Base-by-base conservation (phyloP, 2,329 filamentous ascomycete genomes). In the Cladobotryum protrusum region DNA sequence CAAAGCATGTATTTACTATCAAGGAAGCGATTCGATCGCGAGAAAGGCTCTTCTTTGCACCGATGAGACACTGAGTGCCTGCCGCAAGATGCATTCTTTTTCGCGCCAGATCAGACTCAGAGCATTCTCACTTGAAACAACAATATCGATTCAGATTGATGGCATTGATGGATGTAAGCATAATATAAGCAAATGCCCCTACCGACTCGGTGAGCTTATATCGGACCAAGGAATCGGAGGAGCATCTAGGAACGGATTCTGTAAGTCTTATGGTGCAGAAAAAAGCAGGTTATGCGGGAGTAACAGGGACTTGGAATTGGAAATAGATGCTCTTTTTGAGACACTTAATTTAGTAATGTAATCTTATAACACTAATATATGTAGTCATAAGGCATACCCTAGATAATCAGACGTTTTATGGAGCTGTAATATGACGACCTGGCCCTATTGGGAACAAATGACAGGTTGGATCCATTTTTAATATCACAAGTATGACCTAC, bases 181-280 rank as follows among this genome's bases (percentile, higher is more conserved):
- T 33, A 49, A 37, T 24, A 37, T 52, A 6, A 49, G 50, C 33
- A 49, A 49, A 5, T 52, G 40, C 34, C 43, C 39, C 39, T 52
- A 52, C 11, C 20, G 15, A 11, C 37, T 52, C 18, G 12, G 14
- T 18, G 34, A 49, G 15, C 17, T 52, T 3, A 39, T 52, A 12
- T 14, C 7, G 2, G 33, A 52, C 24, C n/a, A 29, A 45, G 37
- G 40, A 24, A n/a, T 41, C 29, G 32, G 24, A 35, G 29, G 15
- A 7, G 15, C 6, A 1, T 33, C 35, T 52, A 4, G 15, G 18
- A 42, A 29, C 12, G 34, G 29, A 42, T 41, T 19, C 5, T 9
- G 4, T 19, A 19, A 13, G 17, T 41, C 20, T 9, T 15, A 18
- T 29, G 2, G 24, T 29, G 6, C 24, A 29, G 4, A 29, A 29